Base-by-base conservation (phyloP, 768 basidiomycete species). In the Suillus americanus region DNA sequence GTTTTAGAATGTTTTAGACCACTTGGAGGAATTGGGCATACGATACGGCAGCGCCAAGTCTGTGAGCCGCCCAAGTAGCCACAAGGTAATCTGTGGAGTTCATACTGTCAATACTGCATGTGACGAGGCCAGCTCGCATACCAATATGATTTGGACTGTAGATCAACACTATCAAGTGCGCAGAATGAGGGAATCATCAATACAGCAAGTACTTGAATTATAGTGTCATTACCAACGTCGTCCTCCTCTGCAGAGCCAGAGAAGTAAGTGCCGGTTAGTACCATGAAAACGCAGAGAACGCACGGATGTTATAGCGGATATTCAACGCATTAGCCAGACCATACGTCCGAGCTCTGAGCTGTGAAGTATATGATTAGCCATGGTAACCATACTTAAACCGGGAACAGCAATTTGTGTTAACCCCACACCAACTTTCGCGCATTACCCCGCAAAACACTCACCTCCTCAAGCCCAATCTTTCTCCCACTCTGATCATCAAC, bases 71-170 rank as follows among this genome's bases (percentile, higher is more conserved):
- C 80, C 86, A 86, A 28, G 84, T 80, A 3, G 80, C 82, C 45
- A 87, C 74, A 3, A 84, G 79, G 67, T 86, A 85, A 76, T 88
- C 82, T 88, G 65, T 6, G 20, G 5, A 30, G 25, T 60, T 54
- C 59, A 33, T 41, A 46, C 25, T n/a, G 50, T 23, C 35, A 53
- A 30, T 30, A 28, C 61, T 30, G 43, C n/a, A 30, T 18, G 37
- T 50, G 28, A 33, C 8, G 41, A 7, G 30, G 25, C 45, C 20
- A 43, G 18, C 10, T 14, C 38, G 70, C 80, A 48, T 66, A 86
- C 88, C 89, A 48, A 89, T 71, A 69, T 89, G 86, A 70, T 91
- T 91, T 35, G 86, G 82, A 65, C 88, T 87, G 73, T 85, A 89
- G 48, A 89, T 70, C 63, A 89, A 77, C 10, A 88, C 89, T 90